phyloP scores from a whole-genome alignment of 352 stramenopile genomes.

The Phytophthora vignae region DNA sequence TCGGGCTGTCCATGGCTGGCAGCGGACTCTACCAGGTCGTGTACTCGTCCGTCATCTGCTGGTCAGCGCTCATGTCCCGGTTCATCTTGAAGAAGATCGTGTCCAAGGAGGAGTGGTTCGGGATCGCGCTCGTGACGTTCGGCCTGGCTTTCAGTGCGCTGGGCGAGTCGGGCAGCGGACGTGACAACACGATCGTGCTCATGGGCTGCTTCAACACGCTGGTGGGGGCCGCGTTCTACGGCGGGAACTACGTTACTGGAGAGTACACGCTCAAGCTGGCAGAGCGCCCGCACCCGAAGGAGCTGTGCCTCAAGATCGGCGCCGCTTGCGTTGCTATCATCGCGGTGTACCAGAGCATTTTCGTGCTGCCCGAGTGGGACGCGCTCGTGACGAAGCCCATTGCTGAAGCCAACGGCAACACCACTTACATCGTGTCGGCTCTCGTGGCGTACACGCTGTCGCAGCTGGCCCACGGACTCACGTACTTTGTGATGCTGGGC shows the following conservation, averaged over 20 bases:
- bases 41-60: constrained; percentile 90
- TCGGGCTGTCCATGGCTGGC: constrained; percentile 82
- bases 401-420: constrained; percentile 73
- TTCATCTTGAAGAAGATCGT: constrained; percentile 82
- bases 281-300: constrained; percentile 73
- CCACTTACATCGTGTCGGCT: constrained; percentile 63
- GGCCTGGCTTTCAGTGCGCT: constrained; percentile 84
- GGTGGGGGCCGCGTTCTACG: constrained; percentile 83
- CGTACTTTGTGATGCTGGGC: constrained; percentile 88
- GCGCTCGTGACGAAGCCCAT: constrained; percentile 81
- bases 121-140: constrained; percentile 86
- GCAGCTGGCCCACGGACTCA: constrained; percentile 82
- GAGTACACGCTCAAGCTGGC: constrained; percentile 87
- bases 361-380: constrained; percentile 82
- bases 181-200: constrained; percentile 75
- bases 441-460: constrained; percentile 81
- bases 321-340: constrained; percentile 77
- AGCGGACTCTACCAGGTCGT: constrained; percentile 86
- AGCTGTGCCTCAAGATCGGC: constrained; percentile 85
- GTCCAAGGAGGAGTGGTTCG: constrained; percentile 77
- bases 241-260: constrained; percentile 86
- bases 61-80: constrained; percentile 83
- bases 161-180: constrained; percentile 66
- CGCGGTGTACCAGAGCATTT: constrained; percentile 80
- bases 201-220: constrained; percentile 90